Conservation (phyloP, 2,329 filamentous ascomycete genomes). For the Exophiala oligosperma region DNA sequence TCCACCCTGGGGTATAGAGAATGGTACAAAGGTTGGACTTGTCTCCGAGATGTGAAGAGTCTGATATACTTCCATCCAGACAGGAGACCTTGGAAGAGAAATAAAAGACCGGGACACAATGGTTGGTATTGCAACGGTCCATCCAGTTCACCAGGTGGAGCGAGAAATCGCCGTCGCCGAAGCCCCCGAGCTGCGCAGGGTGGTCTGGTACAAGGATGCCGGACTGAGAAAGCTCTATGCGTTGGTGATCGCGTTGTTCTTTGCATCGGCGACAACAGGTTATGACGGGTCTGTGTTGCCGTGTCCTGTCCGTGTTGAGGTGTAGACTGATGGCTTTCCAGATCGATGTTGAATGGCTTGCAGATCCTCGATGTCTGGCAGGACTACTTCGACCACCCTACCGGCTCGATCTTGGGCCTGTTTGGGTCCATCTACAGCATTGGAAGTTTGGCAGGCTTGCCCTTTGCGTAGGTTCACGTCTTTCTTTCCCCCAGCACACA, state of each 20-base stretch:
- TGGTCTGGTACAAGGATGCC: constrained; percentile 58
- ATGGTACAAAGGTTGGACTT: neutral
- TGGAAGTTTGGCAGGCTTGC: constrained; percentile 11
- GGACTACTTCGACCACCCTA: constrained; percentile 23
- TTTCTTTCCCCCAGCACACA: neutral
- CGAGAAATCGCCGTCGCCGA: constrained; percentile 44
- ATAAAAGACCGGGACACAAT: neutral
- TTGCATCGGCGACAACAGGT: constrained; percentile 53
- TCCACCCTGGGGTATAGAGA: too few relatives aligned
- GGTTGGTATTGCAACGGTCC: constrained; percentile 6
- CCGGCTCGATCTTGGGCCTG: constrained; percentile 14
- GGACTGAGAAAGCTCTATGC: constrained; percentile 58
- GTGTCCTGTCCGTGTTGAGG: neutral
- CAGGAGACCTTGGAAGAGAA: neutral
- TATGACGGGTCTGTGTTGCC: constrained; percentile 9
- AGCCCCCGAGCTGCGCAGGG: constrained; percentile 53
- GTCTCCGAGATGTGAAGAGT: neutral
- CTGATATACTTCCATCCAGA: neutral
- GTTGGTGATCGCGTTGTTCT: constrained; percentile 53
- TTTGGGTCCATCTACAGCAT: constrained; percentile 14
- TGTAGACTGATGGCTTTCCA: neutral
- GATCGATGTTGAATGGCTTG: constrained; percentile 23
- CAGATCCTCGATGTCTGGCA: constrained; percentile 18
- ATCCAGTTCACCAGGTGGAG: constrained; percentile 28
- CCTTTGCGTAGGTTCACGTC: constrained; percentile 1